Evolutionary conservation across 2,329 filamentous ascomycete genomes (phyloP).

Genomic region (Sarocladium strictum): DNA sequence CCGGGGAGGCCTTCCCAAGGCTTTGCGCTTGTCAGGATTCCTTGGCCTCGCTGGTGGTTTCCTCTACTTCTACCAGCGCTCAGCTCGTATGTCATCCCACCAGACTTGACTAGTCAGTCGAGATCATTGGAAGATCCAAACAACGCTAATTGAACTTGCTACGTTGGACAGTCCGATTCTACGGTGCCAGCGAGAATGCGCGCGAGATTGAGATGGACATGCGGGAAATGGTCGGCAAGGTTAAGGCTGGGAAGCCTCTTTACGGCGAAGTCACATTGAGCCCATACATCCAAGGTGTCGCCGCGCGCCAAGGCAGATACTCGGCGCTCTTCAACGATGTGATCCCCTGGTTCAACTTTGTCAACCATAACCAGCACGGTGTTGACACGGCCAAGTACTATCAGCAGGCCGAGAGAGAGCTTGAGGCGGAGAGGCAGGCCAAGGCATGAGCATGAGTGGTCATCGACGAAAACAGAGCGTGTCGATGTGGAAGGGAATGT

Average conservation of each 20-base stretch:
- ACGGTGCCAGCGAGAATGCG: constrained; percentile 87
- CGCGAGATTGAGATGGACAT: constrained; percentile 95
- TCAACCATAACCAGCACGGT: constrained; percentile 92
- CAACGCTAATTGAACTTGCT: constrained; percentile 9
- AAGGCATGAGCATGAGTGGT: neutral
- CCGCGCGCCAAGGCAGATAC: constrained; percentile 88
- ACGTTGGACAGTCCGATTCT: constrained; percentile 70
- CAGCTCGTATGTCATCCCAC: constrained; percentile 57
- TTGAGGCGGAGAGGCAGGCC: constrained; percentile 63
- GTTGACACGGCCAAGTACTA: constrained; percentile 99
- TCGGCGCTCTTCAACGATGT: constrained; percentile 76
- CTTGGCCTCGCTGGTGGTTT: constrained; percentile 75
- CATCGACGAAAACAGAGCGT: neutral
- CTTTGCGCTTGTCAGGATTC: constrained; percentile 71
- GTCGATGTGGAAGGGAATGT: neutral
- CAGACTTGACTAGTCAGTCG: neutral
- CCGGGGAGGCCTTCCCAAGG: constrained; percentile 72
- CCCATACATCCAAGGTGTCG: constrained; percentile 90
- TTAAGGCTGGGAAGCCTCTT: constrained; percentile 84
- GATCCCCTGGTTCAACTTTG: constrained; percentile 96
- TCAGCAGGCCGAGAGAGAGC: constrained; percentile 85
- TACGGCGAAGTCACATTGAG: constrained; percentile 77
- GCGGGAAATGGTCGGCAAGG: constrained; percentile 94
- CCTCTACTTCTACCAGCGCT: constrained; percentile 78
- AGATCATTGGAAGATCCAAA: neutral